These are phyloP conservation scores for Phytophthora sp. DNA, from an alignment of 352 stramenopile species.

Conservation along the genomic window DNA sequence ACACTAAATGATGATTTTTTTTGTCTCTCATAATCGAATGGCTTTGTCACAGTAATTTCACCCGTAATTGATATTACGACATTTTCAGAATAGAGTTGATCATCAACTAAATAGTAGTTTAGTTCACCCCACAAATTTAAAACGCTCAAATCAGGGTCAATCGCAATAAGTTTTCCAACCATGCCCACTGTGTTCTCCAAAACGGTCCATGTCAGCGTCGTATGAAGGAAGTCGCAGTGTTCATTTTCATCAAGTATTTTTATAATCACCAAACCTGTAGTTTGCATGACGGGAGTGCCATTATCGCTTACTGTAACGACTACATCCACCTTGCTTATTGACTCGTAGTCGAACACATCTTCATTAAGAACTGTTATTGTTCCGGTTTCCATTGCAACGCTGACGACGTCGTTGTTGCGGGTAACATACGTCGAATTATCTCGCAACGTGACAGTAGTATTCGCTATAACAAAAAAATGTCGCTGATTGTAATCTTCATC, in stretches of 20 bases:
- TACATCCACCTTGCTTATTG: conserved; percentile 7
- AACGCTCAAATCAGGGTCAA: conserved; percentile 17
- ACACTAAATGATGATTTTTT: conserved; percentile 5
- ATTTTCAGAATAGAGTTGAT: not conserved
- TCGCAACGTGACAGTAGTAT: conserved; percentile 15
- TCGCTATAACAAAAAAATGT: conserved; percentile 16
- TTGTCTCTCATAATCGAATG: conserved; percentile 31
- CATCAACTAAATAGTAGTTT: conserved; percentile 21
- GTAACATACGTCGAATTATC: conserved; percentile 11
- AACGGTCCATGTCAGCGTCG: not conserved
- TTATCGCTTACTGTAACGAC: conserved; percentile 17
- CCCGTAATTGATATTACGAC: conserved; percentile 8
- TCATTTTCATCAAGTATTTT: conserved; percentile 23
- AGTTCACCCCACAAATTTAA: conserved; percentile 19
- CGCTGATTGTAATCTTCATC: conserved; percentile 30
- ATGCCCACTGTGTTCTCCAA: conserved; percentile 22
- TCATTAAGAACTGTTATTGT: conserved; percentile 19
- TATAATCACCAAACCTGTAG: conserved; percentile 5
- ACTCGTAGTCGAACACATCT: conserved; percentile 26
- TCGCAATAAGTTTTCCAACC: conserved; percentile 13
- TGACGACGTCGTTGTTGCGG: conserved; percentile 15
- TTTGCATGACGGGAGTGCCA: conserved; percentile 21
- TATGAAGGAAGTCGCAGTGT: conserved; percentile 8
- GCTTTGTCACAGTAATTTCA: conserved; percentile 9
- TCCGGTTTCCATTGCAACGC: conserved; percentile 6